Evolutionary conservation across 139 green algal species (phyloP).

Genomic region (Limnomonas spitsbergensis): DNA sequence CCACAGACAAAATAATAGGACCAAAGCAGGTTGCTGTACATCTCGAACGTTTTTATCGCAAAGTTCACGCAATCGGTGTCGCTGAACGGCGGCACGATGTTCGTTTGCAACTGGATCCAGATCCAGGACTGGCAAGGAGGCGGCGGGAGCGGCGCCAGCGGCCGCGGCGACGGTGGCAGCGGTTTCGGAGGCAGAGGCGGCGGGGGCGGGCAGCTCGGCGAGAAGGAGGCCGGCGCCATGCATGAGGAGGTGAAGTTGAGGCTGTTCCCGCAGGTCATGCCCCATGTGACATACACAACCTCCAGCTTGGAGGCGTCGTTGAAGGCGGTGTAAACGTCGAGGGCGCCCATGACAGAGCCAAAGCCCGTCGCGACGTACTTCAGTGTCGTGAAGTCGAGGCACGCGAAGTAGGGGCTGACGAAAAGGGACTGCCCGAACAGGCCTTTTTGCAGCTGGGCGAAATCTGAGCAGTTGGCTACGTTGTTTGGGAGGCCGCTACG

Average conservation of each 20-base stretch:
- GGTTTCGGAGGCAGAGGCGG: background rate
- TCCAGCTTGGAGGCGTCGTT: background rate
- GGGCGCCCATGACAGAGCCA: background rate
- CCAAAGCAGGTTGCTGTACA: background rate
- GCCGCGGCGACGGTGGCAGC: background rate
- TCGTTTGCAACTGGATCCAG: background rate
- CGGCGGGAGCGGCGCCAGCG: background rate
- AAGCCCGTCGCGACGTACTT: background rate
- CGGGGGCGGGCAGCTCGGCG: background rate
- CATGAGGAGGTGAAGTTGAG: constrained; percentile 1
- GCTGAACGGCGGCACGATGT: background rate
- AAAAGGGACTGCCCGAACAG: background rate
- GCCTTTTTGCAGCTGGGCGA: background rate
- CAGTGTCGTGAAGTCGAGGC: background rate
- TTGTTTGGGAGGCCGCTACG: background rate
- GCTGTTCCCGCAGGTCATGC: background rate
- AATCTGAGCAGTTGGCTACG: background rate
- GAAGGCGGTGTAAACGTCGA: background rate
- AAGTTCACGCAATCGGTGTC: background rate
- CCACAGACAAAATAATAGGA: background rate
- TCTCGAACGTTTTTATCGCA: background rate
- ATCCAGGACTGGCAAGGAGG: constrained; percentile 9
- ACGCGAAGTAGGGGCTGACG: background rate
- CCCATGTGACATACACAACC: background rate
- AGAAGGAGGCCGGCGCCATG: background rate